Evolutionary conservation across 1,284 basidiomycete genomes (phyloP).

Genomic region (Ceratobasidium sp.): DNA sequence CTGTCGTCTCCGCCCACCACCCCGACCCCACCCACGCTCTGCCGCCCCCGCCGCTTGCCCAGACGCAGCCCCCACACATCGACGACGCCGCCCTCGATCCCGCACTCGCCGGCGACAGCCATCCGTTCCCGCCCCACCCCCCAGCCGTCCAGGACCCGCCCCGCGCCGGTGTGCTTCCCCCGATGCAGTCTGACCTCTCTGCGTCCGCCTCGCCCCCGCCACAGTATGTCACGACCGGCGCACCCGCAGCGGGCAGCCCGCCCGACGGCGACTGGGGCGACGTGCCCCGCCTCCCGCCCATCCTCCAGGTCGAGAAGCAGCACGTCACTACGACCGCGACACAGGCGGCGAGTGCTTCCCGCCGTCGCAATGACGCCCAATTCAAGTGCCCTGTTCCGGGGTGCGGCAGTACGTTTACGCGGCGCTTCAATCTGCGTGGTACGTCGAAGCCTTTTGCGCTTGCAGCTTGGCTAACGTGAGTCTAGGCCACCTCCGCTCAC

Average conservation of each 20-base stretch:
- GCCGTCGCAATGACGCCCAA: conserved; percentile 88
- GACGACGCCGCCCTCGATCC: conserved; percentile 35
- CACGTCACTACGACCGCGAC: conserved; percentile 96
- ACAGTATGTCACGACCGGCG: conserved; percentile 29
- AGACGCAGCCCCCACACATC: background rate
- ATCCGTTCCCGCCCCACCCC: conserved; percentile 2
- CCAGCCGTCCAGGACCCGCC: conserved; percentile 3
- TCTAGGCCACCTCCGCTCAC: conserved; percentile 90
- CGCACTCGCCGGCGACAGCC: conserved; percentile 34
- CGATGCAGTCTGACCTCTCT: conserved; percentile 47
- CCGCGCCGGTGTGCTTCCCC: conserved; percentile 47
- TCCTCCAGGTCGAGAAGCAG: conserved; percentile 87
- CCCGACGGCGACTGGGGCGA: conserved; percentile 48
- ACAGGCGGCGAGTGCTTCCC: conserved; percentile 88
- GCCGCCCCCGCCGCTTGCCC: background rate
- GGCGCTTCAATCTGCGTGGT: conserved; percentile 86
- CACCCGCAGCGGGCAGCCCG: conserved; percentile 49
- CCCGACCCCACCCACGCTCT: conserved; percentile 13
- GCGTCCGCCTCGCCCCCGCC: conserved; percentile 64
- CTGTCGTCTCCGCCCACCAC: conserved; percentile 8
- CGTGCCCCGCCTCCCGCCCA: conserved; percentile 78
- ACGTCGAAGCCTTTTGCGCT: conserved; percentile 50
- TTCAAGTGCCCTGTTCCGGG: conserved; percentile 95
- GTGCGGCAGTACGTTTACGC: conserved; percentile 94
- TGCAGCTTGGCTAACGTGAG: background rate